Conservation (phyloP, 192 early-diverging fungal species). For the Jimgerdemannia flammicorona region DNA sequence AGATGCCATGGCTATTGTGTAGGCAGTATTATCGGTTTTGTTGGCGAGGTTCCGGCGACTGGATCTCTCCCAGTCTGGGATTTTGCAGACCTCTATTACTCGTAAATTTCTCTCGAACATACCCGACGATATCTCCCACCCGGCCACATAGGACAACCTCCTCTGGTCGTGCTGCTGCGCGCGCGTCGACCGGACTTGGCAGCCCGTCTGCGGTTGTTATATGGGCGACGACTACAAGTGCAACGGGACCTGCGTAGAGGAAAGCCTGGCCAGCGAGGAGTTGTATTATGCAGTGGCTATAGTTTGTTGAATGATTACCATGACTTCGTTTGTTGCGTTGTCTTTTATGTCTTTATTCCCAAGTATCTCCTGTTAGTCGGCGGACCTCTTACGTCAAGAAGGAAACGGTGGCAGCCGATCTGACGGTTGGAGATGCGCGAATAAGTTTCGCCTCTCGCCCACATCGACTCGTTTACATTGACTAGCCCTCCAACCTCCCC, state of each 20-base stretch:
- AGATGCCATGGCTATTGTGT: neutral
- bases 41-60: neutral
- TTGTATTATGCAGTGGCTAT: slow-evolving; percentile 67
- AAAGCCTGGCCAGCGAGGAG: slow-evolving; percentile 54
- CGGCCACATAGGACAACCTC: slow-evolving; percentile 70
- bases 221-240: slow-evolving; percentile 46
- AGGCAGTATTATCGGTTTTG: neutral
- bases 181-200: slow-evolving; percentile 76
- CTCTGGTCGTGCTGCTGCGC: slow-evolving; percentile 98
- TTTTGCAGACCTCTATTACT: no score
- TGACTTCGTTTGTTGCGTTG: neutral
- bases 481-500: no score
- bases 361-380: no score
- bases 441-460: no score
- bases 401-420: neutral
- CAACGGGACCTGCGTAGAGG: slow-evolving; percentile 54
- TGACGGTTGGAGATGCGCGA: no score
- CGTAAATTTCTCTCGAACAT: neutral
- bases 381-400: no score
- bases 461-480: no score
- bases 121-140: neutral
- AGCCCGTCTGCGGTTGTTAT: slow-evolving; percentile 82
- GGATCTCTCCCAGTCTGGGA: neutral
- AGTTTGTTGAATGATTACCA: slow-evolving; percentile 23
- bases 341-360: no score